phyloP scores from a whole-genome alignment of 1,284 basidiomycete genomes.

The Pisolithus thermaeus region DNA sequence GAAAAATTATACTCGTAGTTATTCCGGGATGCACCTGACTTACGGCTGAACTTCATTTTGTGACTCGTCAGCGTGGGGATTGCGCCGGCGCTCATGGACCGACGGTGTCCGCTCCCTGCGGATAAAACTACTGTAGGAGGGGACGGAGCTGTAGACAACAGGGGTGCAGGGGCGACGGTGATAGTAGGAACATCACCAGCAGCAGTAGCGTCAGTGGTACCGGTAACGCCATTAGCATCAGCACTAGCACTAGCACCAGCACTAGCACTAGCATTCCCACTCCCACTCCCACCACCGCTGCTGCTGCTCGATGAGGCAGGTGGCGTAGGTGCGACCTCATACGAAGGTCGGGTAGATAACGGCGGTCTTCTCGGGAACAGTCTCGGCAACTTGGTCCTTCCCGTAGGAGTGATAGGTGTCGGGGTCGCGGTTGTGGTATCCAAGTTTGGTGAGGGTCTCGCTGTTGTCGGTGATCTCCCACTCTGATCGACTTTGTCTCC shows the following conservation, averaged over 20 bases:
- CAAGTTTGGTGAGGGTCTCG: constrained; percentile 19
- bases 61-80: constrained; percentile 17
- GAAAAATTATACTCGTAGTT: constrained; percentile 62
- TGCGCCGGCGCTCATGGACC: constrained; percentile 27
- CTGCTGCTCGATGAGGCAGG: background rate
- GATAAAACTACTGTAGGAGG: background rate
- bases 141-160: background rate
- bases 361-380: constrained; percentile 34
- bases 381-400: constrained; percentile 29
- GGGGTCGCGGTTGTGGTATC: constrained; percentile 14
- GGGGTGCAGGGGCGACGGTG: background rate
- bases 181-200: background rate
- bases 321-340: constrained; percentile 13
- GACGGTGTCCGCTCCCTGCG: constrained; percentile 22
- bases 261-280: too few relatives aligned
- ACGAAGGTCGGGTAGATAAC: constrained; percentile 28
- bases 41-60: constrained; percentile 26
- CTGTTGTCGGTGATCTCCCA: constrained; percentile 17
- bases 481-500: constrained; percentile 9
- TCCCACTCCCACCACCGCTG: too few relatives aligned
- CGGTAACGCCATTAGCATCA: too few relatives aligned
- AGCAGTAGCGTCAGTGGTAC: background rate
- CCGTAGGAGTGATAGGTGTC: background rate
- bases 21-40: constrained; percentile 14
- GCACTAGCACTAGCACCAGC: too few relatives aligned